Percentiles rank a stretch among this genome's conserved stretches.
Evolutionary conservation across 768 basidiomycete genomes (phyloP).

Genomic region (Suillus clintonianus): DNA sequence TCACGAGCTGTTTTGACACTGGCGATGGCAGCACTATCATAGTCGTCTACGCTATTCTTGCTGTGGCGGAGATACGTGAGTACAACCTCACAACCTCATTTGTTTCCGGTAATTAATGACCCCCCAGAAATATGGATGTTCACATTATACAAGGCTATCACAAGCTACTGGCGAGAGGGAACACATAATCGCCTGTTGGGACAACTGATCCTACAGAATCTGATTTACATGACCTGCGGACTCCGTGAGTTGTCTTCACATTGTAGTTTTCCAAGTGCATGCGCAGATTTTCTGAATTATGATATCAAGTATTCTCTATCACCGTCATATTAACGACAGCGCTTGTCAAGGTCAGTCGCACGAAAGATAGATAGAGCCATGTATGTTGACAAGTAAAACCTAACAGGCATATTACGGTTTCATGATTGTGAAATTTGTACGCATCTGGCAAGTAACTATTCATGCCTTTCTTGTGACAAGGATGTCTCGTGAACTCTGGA

Average conservation of each 20-base stretch:
- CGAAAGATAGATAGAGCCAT: neutral
- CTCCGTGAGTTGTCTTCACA: neutral
- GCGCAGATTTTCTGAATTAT: neutral
- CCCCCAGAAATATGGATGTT: neutral
- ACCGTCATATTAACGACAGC: neutral
- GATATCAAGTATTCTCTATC: neutral
- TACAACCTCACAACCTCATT: neutral
- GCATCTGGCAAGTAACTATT: slow-evolving; percentile 1
- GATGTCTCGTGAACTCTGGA: slow-evolving; percentile 3
- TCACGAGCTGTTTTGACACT: neutral
- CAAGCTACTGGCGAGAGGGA: neutral
- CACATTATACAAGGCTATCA: neutral
- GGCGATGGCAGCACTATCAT: neutral
- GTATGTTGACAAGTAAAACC: neutral
- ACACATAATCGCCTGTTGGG: neutral
- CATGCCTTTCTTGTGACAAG: slow-evolving; percentile 1
- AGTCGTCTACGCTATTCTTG: neutral
- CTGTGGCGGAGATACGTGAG: neutral
- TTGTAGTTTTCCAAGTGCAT: neutral
- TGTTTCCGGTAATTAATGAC: neutral
- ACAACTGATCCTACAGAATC: neutral
- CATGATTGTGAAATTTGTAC: slow-evolving; percentile 1
- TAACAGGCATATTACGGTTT: neutral
- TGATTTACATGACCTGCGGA: slow-evolving; percentile 1
- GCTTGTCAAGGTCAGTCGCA: neutral